Conservation (phyloP, 2,329 filamentous ascomycete species). For the Diplodia intermedia region DNA sequence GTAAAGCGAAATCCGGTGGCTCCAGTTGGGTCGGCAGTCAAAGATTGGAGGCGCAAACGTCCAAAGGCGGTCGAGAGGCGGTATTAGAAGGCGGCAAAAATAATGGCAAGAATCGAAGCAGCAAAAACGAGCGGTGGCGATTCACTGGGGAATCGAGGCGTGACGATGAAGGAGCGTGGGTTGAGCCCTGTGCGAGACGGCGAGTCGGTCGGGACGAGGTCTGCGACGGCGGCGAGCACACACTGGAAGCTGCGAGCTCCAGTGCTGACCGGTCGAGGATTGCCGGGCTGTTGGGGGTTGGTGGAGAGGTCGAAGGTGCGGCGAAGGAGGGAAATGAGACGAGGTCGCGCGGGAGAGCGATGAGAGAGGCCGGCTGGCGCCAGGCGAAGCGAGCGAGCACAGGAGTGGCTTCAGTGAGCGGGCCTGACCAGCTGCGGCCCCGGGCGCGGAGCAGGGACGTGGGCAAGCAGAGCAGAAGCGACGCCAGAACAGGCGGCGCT, state of each 20-base stretch:
- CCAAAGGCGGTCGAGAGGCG: conserved; percentile 35
- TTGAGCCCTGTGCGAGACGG: conserved; percentile 36
- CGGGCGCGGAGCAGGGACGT: conserved; percentile 31
- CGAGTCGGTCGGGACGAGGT: conserved; percentile 34
- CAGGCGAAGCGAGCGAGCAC: conserved; percentile 31
- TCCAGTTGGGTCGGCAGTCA: conserved; percentile 2
- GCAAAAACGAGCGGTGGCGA: conserved; percentile 44
- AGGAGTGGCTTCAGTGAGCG: conserved; percentile 29
- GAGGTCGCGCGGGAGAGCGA: conserved; percentile 32
- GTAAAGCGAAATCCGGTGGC: background rate
- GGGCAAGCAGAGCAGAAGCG: conserved; percentile 26
- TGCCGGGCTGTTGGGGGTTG: conserved; percentile 40
- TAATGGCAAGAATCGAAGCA: conserved; percentile 35
- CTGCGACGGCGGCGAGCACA: conserved; percentile 45
- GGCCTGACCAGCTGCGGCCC: conserved; percentile 20
- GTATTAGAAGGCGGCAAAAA: conserved; percentile 33
- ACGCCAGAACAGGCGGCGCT: conserved; percentile 18
- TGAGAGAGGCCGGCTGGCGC: conserved; percentile 25
- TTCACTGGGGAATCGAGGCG: conserved; percentile 44
- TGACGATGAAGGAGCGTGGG: conserved; percentile 43
- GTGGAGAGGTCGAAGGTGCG: conserved; percentile 37
- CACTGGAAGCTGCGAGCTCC: conserved; percentile 40
- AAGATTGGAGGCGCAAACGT: conserved; percentile 33
- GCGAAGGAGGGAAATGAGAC: conserved; percentile 35
- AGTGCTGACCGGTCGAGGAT: conserved; percentile 46